These are phyloP conservation scores for Scalesia atractyloides DNA, from an alignment of 129 eudicot species.

Conservation along the genomic window DNA sequence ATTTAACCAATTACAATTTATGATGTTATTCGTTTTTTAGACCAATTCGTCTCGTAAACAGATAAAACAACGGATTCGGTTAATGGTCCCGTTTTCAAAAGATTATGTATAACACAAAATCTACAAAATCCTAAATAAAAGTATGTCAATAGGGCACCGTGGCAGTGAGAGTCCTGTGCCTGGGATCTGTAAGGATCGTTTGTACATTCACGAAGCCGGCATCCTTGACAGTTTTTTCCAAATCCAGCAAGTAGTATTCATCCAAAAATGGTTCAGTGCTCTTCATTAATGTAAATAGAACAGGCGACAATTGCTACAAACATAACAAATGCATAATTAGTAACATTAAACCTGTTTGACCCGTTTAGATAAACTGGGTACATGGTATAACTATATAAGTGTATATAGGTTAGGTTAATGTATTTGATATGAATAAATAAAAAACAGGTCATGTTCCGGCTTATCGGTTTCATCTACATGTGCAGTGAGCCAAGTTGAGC, in stretches of 20 bases:
- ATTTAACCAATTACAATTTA: too few species aligned
- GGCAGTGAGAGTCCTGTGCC: constrained; percentile 90
- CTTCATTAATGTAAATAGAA: constrained; percentile 90
- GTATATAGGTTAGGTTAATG: neutral
- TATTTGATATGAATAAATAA: neutral
- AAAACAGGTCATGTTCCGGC: neutral
- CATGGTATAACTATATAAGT: neutral
- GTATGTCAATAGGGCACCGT: constrained; percentile 54
- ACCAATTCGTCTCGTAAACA: too few species aligned
- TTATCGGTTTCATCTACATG: neutral
- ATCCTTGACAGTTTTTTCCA: constrained; percentile 62
- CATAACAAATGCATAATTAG: constrained; percentile 4
- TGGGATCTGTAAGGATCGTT: constrained; percentile 77
- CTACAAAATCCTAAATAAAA: neutral
- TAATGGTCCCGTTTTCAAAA: too few species aligned
- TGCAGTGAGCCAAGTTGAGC: too few species aligned
- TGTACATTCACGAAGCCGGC: constrained; percentile 72
- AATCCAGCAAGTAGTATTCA: constrained; percentile 87
- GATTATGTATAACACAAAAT: too few species aligned
- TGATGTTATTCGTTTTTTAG: too few species aligned
- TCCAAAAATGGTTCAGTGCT: constrained; percentile 96
- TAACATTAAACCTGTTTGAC: neutral
- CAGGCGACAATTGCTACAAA: constrained; percentile 82
- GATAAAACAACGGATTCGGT: too few species aligned
- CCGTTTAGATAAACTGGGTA: neutral